Conservation (phyloP, 495 filamentous ascomycete genomes). For the Penicillium verhagenii region DNA sequence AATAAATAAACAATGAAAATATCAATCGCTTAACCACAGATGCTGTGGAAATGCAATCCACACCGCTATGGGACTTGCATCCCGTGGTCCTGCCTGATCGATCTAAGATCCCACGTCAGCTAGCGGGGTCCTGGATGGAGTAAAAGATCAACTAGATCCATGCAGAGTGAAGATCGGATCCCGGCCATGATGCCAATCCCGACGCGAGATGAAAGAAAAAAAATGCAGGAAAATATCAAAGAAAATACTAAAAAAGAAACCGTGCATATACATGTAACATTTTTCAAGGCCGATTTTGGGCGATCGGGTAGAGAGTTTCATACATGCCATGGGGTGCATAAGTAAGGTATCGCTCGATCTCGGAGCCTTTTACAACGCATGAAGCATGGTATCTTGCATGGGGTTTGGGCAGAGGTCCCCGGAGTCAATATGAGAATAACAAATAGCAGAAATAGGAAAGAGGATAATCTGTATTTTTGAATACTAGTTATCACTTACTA, state of each 20-base stretch:
- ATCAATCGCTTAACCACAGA: too few species aligned
- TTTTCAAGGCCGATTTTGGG: not conserved
- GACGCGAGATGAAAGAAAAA: not conserved
- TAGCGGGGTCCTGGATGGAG: constrained; percentile 6
- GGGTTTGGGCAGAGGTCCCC: not conserved
- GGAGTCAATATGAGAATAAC: too few species aligned
- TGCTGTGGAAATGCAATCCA: constrained; percentile 3
- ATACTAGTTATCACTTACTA: too few species aligned
- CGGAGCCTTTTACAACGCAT: not conserved
- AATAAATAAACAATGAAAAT: not conserved
- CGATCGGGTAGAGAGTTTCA: not conserved
- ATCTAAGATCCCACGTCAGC: constrained; percentile 20
- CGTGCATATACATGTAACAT: not conserved
- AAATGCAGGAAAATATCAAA: too few species aligned
- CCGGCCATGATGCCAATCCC: constrained; percentile 5
- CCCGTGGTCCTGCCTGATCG: not conserved
- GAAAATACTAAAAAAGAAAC: not conserved
- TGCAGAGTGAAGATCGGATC: constrained; percentile 16
- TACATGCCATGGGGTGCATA: constrained; percentile 11
- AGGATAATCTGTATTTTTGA: too few species aligned
- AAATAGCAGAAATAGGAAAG: too few species aligned
- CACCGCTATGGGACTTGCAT: constrained; percentile 16
- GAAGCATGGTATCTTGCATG: not conserved
- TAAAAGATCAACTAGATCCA: constrained; percentile 11
- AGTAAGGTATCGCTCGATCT: not conserved